Base-by-base conservation (phyloP, 441 rosid genomes). In the Erodium chrysanthum region DNA sequence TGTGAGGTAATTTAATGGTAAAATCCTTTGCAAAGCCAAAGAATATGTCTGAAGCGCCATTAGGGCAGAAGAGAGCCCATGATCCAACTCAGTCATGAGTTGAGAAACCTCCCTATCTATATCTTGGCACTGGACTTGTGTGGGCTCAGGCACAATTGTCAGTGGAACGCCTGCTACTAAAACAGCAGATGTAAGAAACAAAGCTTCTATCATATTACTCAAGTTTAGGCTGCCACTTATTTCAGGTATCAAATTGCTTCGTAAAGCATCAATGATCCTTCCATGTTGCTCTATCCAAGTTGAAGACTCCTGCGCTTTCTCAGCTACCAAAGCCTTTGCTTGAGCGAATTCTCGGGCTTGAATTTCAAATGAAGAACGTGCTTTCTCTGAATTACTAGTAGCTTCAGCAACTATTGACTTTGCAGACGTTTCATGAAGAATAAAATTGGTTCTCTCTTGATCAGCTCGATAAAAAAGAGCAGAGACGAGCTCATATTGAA, bases 101-200 rank as follows among this genome's bases (percentile, higher is more conserved):
- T 84, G 86, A 68, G 89, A 84, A 67, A 89, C 88, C 76, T 94
- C 99, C 81, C 85, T 78, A 77, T 94, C 99, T 82, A 91, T 84
- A 65, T 91, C 92, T 69, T 80, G 81, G 83, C 97, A 94, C 64
- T 89, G 97, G 71, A 79, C 92, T 83, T 83, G 97, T 42, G 97
- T 94, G 66, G 99, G 99, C 84, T 94, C 99, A 66, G 99, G 97
- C 80, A 94, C 97, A 46, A 94, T 81, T 73, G 97, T 85, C 79
- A 91, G 82, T 68, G 96, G 99, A 75, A 94, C 88, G 64, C 96
- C 96, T 54, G 96, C 92, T 69, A 78, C 88, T 64, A 84, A 75
- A 77, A 91, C 97, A 72, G 99, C 99, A 31, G 96, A 87, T 70
- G 83, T 85, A 79, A 94, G 92, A 73, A 96, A 89, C 71, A 91